Conservation (phyloP, 164 flowering plant genomes). For the Umbilicus rupestris region DNA sequence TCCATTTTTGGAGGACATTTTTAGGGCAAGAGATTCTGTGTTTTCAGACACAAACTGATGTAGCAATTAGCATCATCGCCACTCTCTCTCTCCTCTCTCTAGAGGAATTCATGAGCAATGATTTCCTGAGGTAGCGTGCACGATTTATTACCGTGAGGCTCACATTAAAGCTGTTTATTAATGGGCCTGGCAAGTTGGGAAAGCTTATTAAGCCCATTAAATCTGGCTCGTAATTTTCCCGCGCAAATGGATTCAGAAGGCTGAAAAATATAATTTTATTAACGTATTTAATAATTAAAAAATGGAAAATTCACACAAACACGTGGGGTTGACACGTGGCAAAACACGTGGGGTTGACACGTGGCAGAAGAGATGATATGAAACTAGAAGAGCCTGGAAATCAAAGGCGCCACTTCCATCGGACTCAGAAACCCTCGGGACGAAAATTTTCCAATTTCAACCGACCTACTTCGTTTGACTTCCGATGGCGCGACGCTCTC, state of each 20-base stretch:
- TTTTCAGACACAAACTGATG: neutral
- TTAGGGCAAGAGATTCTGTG: neutral
- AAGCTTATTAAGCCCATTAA: too few species aligned
- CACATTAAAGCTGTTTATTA: too few species aligned
- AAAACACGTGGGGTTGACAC: neutral
- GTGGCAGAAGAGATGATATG: too few species aligned
- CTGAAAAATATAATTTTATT: too few species aligned
- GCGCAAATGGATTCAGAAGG: too few species aligned
- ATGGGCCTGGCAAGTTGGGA: too few species aligned
- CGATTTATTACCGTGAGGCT: neutral
- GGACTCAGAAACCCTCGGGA: conserved; percentile 1
- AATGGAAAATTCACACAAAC: too few species aligned
- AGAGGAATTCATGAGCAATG: neutral
- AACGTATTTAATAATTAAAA: too few species aligned
- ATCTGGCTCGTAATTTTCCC: too few species aligned
- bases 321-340: too few species aligned
- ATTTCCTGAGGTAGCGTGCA: neutral
- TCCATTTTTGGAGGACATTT: neutral
- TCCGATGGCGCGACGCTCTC: neutral
- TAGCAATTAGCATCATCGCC: neutral
- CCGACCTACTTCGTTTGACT: neutral
- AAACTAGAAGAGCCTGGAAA: neutral
- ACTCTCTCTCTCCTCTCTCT: neutral
- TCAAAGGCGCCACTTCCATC: neutral
- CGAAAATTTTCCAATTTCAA: neutral